Conservation (phyloP, 495 filamentous ascomycete genomes). For the Lentithecium fluviatile region DNA sequence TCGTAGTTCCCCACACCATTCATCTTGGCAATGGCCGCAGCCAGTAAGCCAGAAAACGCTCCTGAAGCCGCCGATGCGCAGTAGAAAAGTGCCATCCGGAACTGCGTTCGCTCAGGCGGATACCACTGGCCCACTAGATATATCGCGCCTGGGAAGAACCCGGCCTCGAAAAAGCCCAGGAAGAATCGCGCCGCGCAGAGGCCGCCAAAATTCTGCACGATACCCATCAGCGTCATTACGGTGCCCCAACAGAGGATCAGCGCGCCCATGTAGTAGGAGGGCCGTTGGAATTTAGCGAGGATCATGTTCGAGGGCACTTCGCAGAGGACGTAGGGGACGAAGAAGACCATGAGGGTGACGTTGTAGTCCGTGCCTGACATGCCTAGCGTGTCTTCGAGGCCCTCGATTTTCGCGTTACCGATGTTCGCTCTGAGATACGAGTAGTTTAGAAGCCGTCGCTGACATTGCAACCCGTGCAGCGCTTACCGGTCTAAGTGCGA, state of each 20-base stretch:
- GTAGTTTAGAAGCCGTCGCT: too few species aligned
- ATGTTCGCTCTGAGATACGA: constrained; percentile 23
- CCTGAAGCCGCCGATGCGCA: constrained; percentile 57
- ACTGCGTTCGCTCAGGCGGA: constrained; percentile 40
- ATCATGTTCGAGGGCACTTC: too few species aligned
- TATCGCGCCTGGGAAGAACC: constrained; percentile 48
- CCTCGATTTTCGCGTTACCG: constrained; percentile 18
- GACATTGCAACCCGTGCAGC: too few species aligned
- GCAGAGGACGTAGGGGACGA: constrained; percentile 1
- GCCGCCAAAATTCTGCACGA: not conserved
- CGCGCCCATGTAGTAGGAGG: too few species aligned
- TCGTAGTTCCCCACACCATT: constrained; percentile 34
- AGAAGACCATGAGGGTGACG: constrained; percentile 15
- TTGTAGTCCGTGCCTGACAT: constrained; percentile 21
- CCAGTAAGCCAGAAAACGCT: constrained; percentile 60
- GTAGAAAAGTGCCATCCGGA: constrained; percentile 52
- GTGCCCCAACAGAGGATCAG: not conserved
- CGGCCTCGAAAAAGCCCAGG: not conserved
- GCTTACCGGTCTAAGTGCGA: constrained; percentile 48
- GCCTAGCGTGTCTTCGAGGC: constrained; percentile 4
- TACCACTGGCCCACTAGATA: constrained; percentile 47
- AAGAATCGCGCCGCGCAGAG: not conserved
- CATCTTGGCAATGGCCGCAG: constrained; percentile 32
- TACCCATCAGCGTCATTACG: not conserved
- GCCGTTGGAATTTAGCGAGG: too few species aligned